Base-by-base conservation (phyloP, 2,329 filamentous ascomycete genomes). In the Leptosphaerulina australis region DNA sequence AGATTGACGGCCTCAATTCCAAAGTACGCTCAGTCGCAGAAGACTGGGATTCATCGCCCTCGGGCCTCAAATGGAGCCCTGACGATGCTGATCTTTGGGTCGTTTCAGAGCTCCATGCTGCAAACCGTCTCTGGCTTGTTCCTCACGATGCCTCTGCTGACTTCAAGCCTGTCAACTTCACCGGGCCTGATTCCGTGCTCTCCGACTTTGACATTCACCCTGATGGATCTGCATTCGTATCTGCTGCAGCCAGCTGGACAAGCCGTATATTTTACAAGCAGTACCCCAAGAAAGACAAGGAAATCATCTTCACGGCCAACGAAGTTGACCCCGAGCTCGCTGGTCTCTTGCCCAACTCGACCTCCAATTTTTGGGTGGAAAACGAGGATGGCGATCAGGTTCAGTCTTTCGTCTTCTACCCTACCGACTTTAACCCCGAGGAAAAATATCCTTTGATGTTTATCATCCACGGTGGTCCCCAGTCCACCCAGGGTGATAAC, bases 381-480 rank as follows among this genome's bases (percentile, higher is more conserved):
- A 88, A 88, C 26, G 83, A 83, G 4, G 83, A 82, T 35, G 76
- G 74, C 37, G 72, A 76, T 35, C 44, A 58, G 39, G 83, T 89
- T 15, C 88, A 91, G 59, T 84, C 86, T 0, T 82, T 88, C 60
- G 81, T 88, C 9, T 78, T 89, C 66, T 83, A 82, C 48, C 88
- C 81, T 57, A 70, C 74, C 8, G 67, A 82, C 63, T 95, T 93
- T 66, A 81, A 90, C 67, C 72, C 81, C 5, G 77, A 73, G 18
- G 87, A 90, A 72, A 90, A 84, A 59, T 95, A 93, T 64, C 91
- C 90, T 0, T 76, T 95, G 3, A 83, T 87, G 2, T 86, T 91
- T 67, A 77, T 91, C 41, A 88, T 95, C 53, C 91, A 96, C 67
- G 91, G 91, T 47, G 91, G 91, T 0, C 90, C 90, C 0, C 89